Conservation (phyloP, 495 filamentous ascomycete species). For the Penicillium samsonianum region DNA sequence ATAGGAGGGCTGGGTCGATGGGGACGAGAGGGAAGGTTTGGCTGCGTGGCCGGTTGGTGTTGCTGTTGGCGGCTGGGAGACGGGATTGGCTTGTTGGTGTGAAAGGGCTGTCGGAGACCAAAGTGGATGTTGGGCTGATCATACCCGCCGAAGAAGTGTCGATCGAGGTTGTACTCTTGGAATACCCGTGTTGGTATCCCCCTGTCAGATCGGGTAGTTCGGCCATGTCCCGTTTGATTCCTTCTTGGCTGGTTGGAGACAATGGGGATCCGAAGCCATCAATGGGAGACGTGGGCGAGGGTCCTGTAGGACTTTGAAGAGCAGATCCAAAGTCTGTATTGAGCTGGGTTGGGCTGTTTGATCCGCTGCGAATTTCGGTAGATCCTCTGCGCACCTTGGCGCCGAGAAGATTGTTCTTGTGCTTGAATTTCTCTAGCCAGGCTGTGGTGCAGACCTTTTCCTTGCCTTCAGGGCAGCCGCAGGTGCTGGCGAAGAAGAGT, state of each 20-base stretch:
- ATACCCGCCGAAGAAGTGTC: constrained; percentile 68
- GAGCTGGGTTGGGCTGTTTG: constrained; percentile 42
- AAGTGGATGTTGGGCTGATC: constrained; percentile 82
- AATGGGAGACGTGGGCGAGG: constrained; percentile 72
- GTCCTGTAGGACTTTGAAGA: constrained; percentile 64
- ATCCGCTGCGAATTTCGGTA: constrained; percentile 58
- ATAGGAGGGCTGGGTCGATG: constrained; percentile 70
- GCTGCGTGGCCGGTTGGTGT: constrained; percentile 75
- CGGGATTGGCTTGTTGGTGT: constrained; percentile 65
- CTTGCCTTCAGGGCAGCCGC: constrained; percentile 73
- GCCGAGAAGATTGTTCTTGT: constrained; percentile 77
- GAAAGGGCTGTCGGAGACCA: constrained; percentile 75
- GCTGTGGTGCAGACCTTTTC: constrained; percentile 70
- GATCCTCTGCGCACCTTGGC: constrained; percentile 72
- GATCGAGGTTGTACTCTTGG: constrained; percentile 59
- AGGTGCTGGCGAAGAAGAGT: constrained; percentile 76
- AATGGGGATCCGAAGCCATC: constrained; percentile 59
- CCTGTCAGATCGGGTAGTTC: constrained; percentile 52
- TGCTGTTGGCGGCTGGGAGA: constrained; percentile 54
- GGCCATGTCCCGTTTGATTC: constrained; percentile 55
- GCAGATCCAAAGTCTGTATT: constrained; percentile 56
- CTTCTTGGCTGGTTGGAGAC: constrained; percentile 69
- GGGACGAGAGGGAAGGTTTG: constrained; percentile 82
- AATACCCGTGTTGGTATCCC: constrained; percentile 58
- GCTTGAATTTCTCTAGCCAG: constrained; percentile 97